A percentile compares a stretch with the other conserved stretches of the same genome.
Evolutionary conservation across 306 rosid genomes (phyloP).

Genomic region (Carpinus viminea): DNA sequence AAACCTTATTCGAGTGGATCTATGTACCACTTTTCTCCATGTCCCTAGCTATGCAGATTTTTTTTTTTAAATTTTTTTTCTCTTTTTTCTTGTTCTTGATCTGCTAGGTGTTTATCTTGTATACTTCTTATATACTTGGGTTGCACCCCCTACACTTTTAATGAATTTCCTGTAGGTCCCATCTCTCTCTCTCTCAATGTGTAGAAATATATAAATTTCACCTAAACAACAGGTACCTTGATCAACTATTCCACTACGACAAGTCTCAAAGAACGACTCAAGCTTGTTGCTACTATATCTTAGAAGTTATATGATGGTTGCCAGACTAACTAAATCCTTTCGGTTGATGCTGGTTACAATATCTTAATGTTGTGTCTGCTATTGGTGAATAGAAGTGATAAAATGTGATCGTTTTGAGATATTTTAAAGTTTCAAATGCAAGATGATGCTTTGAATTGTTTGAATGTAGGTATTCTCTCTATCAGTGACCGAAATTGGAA

Average conservation of each 20-base stretch:
- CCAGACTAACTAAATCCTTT: background rate
- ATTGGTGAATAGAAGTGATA: background rate
- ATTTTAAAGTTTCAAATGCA: slow-evolving; percentile 8
- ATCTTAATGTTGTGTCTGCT: background rate
- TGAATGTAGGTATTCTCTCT: slow-evolving; percentile 71
- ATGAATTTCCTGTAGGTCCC: background rate
- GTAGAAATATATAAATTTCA: background rate
- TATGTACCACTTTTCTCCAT: no score
- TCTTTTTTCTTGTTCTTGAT: no score
- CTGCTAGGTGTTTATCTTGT: no score
- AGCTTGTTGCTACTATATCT: background rate
- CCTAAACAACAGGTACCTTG: background rate
- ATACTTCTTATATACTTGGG: no score
- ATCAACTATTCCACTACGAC: background rate
- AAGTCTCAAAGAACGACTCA: background rate
- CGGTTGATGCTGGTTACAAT: background rate
- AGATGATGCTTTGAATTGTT: slow-evolving; percentile 33
- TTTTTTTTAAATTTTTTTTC: no score
- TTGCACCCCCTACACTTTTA: no score
- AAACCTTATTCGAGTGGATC: no score
- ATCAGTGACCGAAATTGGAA: slow-evolving; percentile 84
- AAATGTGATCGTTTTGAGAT: background rate
- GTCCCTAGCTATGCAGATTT: no score
- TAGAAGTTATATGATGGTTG: background rate
- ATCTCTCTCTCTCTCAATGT: no score